Percentiles rank a stretch among this genome's conserved stretches.
These are phyloP conservation scores for Trichosanthes cucumerina DNA, from an alignment of 306 rosid genomes.

Conservation along the genomic window DNA sequence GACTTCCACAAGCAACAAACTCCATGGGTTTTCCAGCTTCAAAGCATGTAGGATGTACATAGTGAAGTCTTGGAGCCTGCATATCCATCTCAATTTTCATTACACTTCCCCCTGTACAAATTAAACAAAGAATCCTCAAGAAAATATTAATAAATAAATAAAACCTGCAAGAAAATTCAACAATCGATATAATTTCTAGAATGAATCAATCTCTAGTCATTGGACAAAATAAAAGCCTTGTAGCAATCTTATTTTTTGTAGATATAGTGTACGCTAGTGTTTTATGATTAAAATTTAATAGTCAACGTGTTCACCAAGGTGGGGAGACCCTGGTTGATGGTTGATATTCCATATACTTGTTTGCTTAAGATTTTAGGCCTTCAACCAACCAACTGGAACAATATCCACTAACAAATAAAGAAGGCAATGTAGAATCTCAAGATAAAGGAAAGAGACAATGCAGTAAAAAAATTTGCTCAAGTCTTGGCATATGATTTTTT, in stretches of 20 bases:
- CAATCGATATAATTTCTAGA: neutral
- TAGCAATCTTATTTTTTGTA: neutral
- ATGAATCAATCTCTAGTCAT: neutral
- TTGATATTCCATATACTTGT: neutral
- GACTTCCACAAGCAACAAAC: constrained; percentile 86
- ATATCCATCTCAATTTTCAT: constrained; percentile 41
- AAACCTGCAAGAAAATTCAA: neutral
- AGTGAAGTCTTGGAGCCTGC: constrained; percentile 80
- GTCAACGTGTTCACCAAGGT: neutral
- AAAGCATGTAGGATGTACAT: constrained; percentile 71
- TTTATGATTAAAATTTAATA: neutral
- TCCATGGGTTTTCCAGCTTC: constrained; percentile 98
- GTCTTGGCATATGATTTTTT: neutral
- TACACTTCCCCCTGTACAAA: constrained; percentile 47
- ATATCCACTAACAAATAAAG: neutral
- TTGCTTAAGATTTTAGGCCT: neutral
- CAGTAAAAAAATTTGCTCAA: neutral
- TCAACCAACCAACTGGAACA: neutral
- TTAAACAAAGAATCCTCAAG: constrained; percentile 3
- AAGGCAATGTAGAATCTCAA: neutral
- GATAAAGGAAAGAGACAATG: neutral
- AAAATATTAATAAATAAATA: neutral
- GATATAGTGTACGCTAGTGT: neutral
- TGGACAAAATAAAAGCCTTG: neutral
- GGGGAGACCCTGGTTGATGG: neutral